A percentile compares a stretch with the other conserved stretches of the same genome.
These are phyloP conservation scores for Starmerella riodocensis DNA, from an alignment of 805 yeast genomes.

Conservation along the genomic window DNA sequence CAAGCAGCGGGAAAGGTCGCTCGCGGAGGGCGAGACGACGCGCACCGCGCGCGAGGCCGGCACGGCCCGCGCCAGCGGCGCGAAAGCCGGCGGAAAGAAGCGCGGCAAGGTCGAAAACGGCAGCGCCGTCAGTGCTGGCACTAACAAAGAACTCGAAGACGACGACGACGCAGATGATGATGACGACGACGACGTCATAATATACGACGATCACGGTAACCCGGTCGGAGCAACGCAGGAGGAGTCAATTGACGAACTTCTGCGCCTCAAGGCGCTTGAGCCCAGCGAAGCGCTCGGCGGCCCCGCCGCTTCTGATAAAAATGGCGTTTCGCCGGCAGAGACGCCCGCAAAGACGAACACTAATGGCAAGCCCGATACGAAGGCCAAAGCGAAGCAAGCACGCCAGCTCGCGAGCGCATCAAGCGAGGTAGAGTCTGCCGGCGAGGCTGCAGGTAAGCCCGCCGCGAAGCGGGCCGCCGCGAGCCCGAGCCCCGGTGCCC, in stretches of 20 bases:
- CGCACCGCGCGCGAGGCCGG: not conserved
- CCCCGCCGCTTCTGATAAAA: too few relatives aligned
- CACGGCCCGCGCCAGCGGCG: slow-evolving; percentile 1
- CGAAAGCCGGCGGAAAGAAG: slow-evolving; percentile 1
- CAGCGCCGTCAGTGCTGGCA: slow-evolving; percentile 24
- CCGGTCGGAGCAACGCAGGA: slow-evolving; percentile 23
- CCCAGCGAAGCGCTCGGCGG: not conserved
- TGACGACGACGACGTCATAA: slow-evolving; percentile 13
- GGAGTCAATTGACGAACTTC: slow-evolving; percentile 16
- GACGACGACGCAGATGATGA: slow-evolving; percentile 17
- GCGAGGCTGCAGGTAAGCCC: not conserved
- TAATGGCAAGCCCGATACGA: slow-evolving; percentile 8
- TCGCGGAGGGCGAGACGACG: not conserved
- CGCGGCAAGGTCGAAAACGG: not conserved
- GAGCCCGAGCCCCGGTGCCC: not conserved
- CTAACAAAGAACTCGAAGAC: slow-evolving; percentile 25
- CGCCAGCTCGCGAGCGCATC: not conserved
- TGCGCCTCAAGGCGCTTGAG: slow-evolving; percentile 10
- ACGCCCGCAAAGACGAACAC: not conserved
- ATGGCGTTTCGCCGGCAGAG: not conserved
- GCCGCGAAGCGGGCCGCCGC: not conserved
- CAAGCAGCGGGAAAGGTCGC: slow-evolving; percentile 18
- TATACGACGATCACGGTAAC: slow-evolving; percentile 26
- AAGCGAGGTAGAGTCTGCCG: not conserved
- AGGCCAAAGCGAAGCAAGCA: not conserved